phyloP scores from a whole-genome alignment of 2,329 filamentous ascomycete species.

The Aureobasidium pullulans region DNA sequence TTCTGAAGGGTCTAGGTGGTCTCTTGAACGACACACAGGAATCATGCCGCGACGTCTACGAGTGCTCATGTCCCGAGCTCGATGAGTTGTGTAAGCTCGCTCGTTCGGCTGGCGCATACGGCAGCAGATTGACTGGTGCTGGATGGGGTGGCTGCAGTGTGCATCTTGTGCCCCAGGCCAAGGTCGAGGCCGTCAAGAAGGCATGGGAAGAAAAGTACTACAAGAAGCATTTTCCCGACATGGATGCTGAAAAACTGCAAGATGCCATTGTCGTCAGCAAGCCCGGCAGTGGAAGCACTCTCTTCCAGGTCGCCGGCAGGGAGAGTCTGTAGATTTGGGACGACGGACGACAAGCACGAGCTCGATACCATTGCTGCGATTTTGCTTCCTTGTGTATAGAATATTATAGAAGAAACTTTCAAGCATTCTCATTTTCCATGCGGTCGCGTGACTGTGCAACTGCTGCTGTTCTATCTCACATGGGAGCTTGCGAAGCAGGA shows the following conservation, averaged over 20 bases:
- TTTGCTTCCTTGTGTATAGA: slow-evolving; percentile 7
- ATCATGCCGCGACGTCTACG: slow-evolving; percentile 78
- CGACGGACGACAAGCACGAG: not conserved
- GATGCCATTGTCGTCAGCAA: slow-evolving; percentile 83
- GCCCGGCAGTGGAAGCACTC: slow-evolving; percentile 62
- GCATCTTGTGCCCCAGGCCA: slow-evolving; percentile 79
- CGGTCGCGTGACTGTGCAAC: not conserved
- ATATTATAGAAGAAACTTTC: not conserved
- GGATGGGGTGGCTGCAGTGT: slow-evolving; percentile 97
- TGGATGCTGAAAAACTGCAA: slow-evolving; percentile 64
- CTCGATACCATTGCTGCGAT: slow-evolving; percentile 3
- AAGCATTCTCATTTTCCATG: not conserved
- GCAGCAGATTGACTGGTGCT: slow-evolving; percentile 80
- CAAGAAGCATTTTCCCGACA: slow-evolving; percentile 58
- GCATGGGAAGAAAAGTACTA: slow-evolving; percentile 82
- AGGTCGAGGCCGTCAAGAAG: slow-evolving; percentile 67
- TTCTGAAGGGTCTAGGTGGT: slow-evolving; percentile 65
- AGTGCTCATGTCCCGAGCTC: slow-evolving; percentile 89
- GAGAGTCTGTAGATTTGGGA: slow-evolving; percentile 1
- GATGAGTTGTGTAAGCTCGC: slow-evolving; percentile 81
- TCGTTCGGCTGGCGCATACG: slow-evolving; percentile 68
- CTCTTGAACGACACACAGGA: slow-evolving; percentile 86
- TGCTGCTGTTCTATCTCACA: not conserved
- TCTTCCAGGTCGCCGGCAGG: slow-evolving; percentile 25
- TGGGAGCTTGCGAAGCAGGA: slow-evolving; percentile 6